These are phyloP conservation scores for Eimeria praecox DNA, from an alignment of 169 alveolate species.

Conservation along the genomic window DNA sequence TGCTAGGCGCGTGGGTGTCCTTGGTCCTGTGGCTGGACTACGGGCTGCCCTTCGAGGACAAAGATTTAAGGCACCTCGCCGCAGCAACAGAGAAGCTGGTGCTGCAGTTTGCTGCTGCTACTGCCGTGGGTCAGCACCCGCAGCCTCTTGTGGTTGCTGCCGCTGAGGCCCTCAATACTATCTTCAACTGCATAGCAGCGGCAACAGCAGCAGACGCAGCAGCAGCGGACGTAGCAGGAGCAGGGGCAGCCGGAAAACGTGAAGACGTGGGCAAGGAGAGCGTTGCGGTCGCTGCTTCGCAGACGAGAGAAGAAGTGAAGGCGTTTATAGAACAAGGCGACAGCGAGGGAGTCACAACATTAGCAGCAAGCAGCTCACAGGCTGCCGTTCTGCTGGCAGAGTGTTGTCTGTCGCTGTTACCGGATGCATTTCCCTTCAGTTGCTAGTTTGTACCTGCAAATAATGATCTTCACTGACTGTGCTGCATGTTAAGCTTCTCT, in stretches of 20 bases:
- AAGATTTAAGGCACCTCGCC: neutral
- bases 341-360: neutral
- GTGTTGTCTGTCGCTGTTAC: neutral
- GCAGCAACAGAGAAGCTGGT: neutral
- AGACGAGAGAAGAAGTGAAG: neutral
- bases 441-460: neutral
- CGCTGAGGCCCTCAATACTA: neutral
- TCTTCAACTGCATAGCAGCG: neutral
- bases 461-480: neutral
- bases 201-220: slow-evolving; percentile 5
- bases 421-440: neutral
- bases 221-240: neutral
- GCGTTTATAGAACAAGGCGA: neutral
- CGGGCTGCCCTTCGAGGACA: neutral
- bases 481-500: neutral
- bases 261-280: slow-evolving; percentile 4
- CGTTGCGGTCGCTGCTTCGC: neutral
- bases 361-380: neutral
- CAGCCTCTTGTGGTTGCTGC: slow-evolving; percentile 12
- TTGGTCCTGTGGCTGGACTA: neutral
- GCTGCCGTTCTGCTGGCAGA: slow-evolving; percentile 40
- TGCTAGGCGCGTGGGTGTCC: slow-evolving; percentile 3
- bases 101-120: neutral
- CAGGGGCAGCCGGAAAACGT: neutral
- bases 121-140: neutral